Evolutionary conservation across 805 yeast species (phyloP).

Genomic region (Brettanomyces sp.): DNA sequence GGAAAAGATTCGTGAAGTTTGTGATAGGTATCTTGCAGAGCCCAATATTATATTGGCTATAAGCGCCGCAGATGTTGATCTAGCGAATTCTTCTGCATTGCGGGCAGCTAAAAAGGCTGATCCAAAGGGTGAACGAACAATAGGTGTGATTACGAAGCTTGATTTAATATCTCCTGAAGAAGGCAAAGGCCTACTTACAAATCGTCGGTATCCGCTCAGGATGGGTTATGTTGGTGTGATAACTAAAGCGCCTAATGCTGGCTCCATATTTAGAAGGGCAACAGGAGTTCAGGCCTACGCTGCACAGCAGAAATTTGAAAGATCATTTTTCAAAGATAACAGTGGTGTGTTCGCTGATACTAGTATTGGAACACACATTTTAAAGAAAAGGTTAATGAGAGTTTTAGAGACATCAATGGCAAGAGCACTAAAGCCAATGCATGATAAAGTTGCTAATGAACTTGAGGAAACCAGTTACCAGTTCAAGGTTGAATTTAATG

Average conservation of each 20-base stretch:
- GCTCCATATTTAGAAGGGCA: conserved; percentile 42
- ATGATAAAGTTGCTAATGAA: conserved; percentile 76
- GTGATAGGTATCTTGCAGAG: conserved; percentile 76
- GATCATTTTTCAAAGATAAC: conserved; percentile 52
- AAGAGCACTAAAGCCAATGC: conserved; percentile 77
- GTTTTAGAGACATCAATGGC: conserved; percentile 92
- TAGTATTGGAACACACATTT: conserved; percentile 62
- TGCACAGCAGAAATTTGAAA: conserved; percentile 61
- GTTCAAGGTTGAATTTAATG: conserved; percentile 95
- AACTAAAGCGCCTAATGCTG: conserved; percentile 50
- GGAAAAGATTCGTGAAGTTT: conserved; percentile 64
- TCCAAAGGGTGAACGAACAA: conserved; percentile 90
- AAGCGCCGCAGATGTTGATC: conserved; percentile 95
- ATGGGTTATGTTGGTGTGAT: conserved; percentile 99
- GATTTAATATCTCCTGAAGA: conserved; percentile 75
- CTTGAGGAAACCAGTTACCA: conserved; percentile 87
- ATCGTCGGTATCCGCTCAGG: conserved; percentile 77
- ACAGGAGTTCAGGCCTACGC: conserved; percentile 54
- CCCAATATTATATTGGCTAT: conserved; percentile 95
- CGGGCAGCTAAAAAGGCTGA: conserved; percentile 84
- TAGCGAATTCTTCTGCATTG: conserved; percentile 92
- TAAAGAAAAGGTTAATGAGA: conserved; percentile 73
- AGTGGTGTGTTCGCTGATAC: conserved; percentile 53
- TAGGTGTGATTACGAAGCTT: conserved; percentile 91
- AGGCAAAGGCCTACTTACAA: conserved; percentile 61